Percentiles rank a stretch among this genome's conserved stretches.
Conservation (phyloP, 108 stramenopile genomes). For the Discostella pseudostelligera region DNA sequence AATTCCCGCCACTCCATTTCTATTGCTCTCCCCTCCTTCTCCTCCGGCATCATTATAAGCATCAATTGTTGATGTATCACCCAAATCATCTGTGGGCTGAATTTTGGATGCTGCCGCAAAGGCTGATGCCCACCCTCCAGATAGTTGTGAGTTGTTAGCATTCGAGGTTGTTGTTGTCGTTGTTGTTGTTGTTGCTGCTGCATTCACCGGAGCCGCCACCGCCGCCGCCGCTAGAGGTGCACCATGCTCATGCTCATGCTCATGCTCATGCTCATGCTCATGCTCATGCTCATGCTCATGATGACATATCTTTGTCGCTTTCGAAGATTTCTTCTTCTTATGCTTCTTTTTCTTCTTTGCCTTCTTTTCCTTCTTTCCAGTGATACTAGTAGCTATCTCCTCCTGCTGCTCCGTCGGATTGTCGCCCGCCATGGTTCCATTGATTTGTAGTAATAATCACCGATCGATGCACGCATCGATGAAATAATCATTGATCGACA, state of each 20-base stretch:
- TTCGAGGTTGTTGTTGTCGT: neutral
- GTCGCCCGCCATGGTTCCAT: neutral
- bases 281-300: conserved; percentile 49
- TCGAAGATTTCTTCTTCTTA: conserved; percentile 14
- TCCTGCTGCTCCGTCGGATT: neutral
- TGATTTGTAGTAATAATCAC: too few species aligned
- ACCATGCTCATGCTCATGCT: too few species aligned
- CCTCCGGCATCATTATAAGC: too few species aligned
- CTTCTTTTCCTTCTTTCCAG: conserved; percentile 3
- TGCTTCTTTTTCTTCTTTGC: conserved; percentile 16
- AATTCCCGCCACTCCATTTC: too few species aligned
- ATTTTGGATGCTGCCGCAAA: conserved; percentile 46
- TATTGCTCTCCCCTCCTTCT: too few species aligned
- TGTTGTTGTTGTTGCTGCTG: neutral
- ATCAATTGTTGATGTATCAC: too few species aligned
- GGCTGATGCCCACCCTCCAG: conserved; percentile 40
- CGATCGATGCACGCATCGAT: too few species aligned
- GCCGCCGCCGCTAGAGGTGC: too few species aligned
- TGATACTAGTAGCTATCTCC: too few species aligned
- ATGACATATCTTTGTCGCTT: neutral
- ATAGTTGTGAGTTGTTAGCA: neutral
- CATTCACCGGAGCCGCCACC: too few species aligned
- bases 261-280: too few species aligned
- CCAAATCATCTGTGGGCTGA: conserved; percentile 39
- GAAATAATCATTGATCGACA: too few species aligned